phyloP scores from a whole-genome alignment of 176 grass and related monocot genomes.

The Puya raimondii region DNA sequence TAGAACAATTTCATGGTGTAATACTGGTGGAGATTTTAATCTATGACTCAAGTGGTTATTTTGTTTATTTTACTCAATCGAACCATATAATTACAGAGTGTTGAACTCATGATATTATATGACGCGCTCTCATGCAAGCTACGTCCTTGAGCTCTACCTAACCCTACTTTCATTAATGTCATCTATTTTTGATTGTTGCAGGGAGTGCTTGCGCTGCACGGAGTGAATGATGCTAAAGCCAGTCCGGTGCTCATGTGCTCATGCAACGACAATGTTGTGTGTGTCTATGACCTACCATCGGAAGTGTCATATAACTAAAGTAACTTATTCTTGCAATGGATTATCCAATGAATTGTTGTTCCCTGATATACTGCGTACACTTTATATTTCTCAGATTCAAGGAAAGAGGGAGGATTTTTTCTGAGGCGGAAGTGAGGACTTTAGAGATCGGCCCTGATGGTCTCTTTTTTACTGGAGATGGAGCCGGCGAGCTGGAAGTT shows the following conservation, averaged over 20 bases:
- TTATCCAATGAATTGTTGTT: too few relatives aligned
- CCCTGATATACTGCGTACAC: too few relatives aligned
- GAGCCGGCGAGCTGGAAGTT: not conserved
- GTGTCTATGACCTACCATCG: not conserved
- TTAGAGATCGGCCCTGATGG: not conserved
- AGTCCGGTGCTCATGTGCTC: not conserved
- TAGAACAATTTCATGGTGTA: too few relatives aligned
- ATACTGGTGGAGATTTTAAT: too few relatives aligned
- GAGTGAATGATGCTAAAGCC: not conserved
- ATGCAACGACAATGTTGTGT: not conserved
- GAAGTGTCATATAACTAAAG: not conserved
- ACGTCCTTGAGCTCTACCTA: too few relatives aligned
- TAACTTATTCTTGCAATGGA: too few relatives aligned
- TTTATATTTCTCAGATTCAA: not conserved
- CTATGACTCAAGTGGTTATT: too few relatives aligned
- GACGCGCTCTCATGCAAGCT: too few relatives aligned
- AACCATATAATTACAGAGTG: too few relatives aligned
- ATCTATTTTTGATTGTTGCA: not conserved
- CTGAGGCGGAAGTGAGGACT: not conserved
- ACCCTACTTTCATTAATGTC: too few relatives aligned
- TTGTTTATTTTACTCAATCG: too few relatives aligned
- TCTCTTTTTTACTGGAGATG: slow-evolving; percentile 10
- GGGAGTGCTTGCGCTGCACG: not conserved
- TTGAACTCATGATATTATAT: too few relatives aligned
- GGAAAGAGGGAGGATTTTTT: slow-evolving; percentile 10